phyloP scores from a whole-genome alignment of 2,329 filamentous ascomycete species.

The Microsporum canis region DNA sequence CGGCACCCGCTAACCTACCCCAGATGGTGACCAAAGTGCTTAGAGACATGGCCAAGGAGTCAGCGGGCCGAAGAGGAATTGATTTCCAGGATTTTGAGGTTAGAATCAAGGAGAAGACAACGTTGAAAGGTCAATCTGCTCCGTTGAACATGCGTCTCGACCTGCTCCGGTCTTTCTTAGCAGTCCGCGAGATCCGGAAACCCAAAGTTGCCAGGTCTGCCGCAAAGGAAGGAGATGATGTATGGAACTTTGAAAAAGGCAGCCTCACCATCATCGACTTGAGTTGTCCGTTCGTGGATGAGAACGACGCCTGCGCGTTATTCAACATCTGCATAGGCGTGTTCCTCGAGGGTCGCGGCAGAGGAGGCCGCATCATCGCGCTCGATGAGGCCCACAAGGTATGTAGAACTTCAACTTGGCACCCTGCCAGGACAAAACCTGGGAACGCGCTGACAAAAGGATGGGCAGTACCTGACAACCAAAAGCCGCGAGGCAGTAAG shows the following conservation, averaged over 20 bases:
- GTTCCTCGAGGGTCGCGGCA: conserved; percentile 47
- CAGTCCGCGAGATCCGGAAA: not conserved
- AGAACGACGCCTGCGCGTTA: conserved; percentile 55
- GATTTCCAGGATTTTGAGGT: conserved; percentile 38
- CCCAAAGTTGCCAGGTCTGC: not conserved
- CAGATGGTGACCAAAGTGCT: conserved; percentile 39
- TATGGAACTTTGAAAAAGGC: conserved; percentile 31
- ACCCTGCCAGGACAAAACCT: not conserved
- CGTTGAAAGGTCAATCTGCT: conserved; percentile 41
- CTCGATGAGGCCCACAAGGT: conserved; percentile 70
- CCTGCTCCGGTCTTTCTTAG: conserved; percentile 54
- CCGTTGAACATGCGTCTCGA: conserved; percentile 51
- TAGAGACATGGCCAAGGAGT: conserved; percentile 38
- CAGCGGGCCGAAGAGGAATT: conserved; percentile 22
- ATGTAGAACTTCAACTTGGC: conserved; percentile 8
- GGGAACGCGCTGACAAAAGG: not conserved
- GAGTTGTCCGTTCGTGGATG: conserved; percentile 58
- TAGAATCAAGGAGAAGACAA: conserved; percentile 20
- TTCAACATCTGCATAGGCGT: conserved; percentile 61
- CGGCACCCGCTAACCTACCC: not conserved
- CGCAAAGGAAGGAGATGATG: not conserved
- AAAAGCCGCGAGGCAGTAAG: conserved; percentile 42
- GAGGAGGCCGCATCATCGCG: conserved; percentile 50
- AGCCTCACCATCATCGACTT: conserved; percentile 58
- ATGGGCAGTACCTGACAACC: conserved; percentile 45